Conservation (phyloP, 1,284 basidiomycete genomes). For the Leccinum fuscescens region DNA sequence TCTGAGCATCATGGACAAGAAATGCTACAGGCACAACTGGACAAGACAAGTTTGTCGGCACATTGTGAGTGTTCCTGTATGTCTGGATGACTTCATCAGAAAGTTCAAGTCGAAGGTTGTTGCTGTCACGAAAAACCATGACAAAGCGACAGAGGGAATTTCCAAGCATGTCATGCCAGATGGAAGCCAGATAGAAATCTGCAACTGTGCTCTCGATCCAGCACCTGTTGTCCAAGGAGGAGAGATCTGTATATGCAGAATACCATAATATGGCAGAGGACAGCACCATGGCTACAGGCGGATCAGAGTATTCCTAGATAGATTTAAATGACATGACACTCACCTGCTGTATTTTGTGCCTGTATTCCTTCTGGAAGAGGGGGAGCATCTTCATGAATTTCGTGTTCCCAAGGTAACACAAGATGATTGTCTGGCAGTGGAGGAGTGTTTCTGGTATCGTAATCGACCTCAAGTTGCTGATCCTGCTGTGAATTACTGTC, state of each 20-base stretch:
- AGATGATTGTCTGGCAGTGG: no score
- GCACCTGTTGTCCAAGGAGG: not conserved
- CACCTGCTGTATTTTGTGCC: no score
- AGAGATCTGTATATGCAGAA: not conserved
- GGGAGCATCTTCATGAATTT: no score
- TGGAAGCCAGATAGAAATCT: conserved; percentile 2
- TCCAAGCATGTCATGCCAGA: not conserved
- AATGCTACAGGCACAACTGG: not conserved
- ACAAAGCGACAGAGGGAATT: not conserved
- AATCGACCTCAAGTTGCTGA: no score
- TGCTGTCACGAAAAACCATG: not conserved
- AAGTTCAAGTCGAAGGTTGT: not conserved
- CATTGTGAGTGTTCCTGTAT: not conserved
- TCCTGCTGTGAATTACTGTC: no score
- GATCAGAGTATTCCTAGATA: no score
- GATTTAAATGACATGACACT: no score
- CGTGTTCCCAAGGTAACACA: no score
- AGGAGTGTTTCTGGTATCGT: no score
- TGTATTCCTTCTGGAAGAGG: no score
- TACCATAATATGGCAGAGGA: no score
- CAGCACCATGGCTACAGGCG: no score
- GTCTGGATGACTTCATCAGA: not conserved
- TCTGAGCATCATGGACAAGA: not conserved
- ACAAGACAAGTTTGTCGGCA: not conserved
- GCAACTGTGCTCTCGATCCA: conserved; percentile 1